A percentile compares a stretch with the other conserved stretches of the same genome.
These are phyloP conservation scores for Zalerion maritima DNA, from an alignment of 495 filamentous ascomycete genomes.

Conservation along the genomic window DNA sequence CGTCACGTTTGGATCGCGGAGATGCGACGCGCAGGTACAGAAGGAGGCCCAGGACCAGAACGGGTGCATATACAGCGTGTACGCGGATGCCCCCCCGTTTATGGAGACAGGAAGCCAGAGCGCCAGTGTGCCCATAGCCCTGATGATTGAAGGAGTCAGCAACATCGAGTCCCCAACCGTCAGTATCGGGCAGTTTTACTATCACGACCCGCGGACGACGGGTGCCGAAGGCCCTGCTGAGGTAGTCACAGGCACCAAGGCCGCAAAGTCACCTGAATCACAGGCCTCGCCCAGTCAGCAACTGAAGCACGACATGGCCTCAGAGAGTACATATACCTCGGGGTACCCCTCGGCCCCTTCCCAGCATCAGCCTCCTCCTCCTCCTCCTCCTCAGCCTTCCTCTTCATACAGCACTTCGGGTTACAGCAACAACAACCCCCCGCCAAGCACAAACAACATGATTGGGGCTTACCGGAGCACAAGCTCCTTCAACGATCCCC, in stretches of 20 bases:
- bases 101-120: slow-evolving; percentile 49
- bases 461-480: slow-evolving; percentile 28
- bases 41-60: slow-evolving; percentile 44
- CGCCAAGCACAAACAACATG: slow-evolving; percentile 23
- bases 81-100: slow-evolving; percentile 58
- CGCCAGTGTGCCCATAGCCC: slow-evolving; percentile 54
- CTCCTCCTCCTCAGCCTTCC: slow-evolving; percentile 20
- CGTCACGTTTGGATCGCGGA: slow-evolving; percentile 61
- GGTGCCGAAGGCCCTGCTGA: slow-evolving; percentile 23
- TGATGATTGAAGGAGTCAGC: slow-evolving; percentile 53
- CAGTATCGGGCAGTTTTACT: slow-evolving; percentile 67
- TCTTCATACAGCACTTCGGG: slow-evolving; percentile 17
- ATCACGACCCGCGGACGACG: slow-evolving; percentile 28
- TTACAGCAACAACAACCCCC: slow-evolving; percentile 24
- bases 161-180: slow-evolving; percentile 46
- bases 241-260: slow-evolving; percentile 26
- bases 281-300: slow-evolving; percentile 12
- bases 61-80: slow-evolving; percentile 54
- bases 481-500: slow-evolving; percentile 28
- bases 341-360: slow-evolving; percentile 27
- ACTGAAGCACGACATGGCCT: slow-evolving; percentile 13
- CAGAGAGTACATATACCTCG: slow-evolving; percentile 31
- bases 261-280: slow-evolving; percentile 27
- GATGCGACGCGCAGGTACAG: slow-evolving; percentile 46
- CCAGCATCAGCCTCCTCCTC: slow-evolving; percentile 13